Conservation (phyloP, 495 filamentous ascomycete genomes). For the Aspergillus sclerotioniger region DNA sequence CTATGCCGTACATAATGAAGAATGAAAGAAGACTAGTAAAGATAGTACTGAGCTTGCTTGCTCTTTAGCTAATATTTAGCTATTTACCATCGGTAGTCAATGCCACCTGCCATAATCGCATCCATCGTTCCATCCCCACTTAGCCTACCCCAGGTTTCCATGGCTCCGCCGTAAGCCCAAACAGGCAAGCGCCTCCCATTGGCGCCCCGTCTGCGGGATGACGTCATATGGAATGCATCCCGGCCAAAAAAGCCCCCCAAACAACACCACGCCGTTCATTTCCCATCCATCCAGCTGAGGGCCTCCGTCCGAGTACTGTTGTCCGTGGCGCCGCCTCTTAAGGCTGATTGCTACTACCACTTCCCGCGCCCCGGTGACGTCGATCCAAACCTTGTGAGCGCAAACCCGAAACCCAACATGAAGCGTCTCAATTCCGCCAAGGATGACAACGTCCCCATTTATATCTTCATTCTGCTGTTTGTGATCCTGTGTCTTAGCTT, state of each 20-base stretch:
- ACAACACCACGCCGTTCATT: too few relatives aligned
- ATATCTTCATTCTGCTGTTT: slow-evolving; percentile 35
- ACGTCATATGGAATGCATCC: slow-evolving; percentile 16
- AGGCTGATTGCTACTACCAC: neutral
- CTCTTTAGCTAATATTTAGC: too few relatives aligned
- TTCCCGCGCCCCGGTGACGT: slow-evolving; percentile 15
- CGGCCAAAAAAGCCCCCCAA: neutral
- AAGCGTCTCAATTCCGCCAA: slow-evolving; percentile 27
- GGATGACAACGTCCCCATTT: slow-evolving; percentile 31
- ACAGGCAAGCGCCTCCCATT: neutral
- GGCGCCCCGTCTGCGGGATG: slow-evolving; percentile 7
- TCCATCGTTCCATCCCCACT: neutral
- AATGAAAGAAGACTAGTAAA: neutral
- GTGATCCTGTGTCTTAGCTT: slow-evolving; percentile 30
- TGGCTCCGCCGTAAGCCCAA: neutral
- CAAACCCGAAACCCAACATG: slow-evolving; percentile 31
- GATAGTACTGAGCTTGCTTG: neutral
- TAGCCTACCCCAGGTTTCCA: neutral
- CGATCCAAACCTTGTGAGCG: slow-evolving; percentile 1
- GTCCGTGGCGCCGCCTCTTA: neutral
- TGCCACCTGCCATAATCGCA: neutral
- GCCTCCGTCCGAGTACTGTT: neutral
- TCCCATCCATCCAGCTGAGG: too few relatives aligned
- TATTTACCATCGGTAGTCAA: neutral
- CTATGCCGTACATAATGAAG: neutral